Base-by-base conservation (phyloP, 1,284 basidiomycete genomes). In the Rhodotorula sp. region DNA sequence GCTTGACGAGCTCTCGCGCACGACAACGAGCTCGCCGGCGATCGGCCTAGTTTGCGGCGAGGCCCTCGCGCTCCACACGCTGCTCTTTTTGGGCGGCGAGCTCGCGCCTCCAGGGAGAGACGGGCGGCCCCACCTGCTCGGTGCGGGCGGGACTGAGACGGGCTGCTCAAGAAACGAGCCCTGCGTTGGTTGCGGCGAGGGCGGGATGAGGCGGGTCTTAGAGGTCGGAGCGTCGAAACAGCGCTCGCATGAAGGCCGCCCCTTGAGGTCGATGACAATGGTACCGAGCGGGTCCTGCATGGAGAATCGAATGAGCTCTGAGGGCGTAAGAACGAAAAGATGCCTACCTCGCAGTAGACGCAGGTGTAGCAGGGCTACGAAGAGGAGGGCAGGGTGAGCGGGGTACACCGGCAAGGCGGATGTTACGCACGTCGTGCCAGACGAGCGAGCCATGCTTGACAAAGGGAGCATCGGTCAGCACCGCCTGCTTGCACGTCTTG, bases 151-250 rank as follows among this genome's bases (percentile, higher is more conserved):
- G n/a, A 58, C 57, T 2, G 66, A 32, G 25, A 41, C 34, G 27
- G 59, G 60, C 15, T 22, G 3, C 48, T 44, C 36, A 36, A 34
- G 5, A 51, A 61, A 68, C n/a, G 65, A 61, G 21, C n/a, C n/a
- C 41, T 69, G 69, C 0, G 57, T 46, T 8, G 71, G 66, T 32
- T 74, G 72, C 0, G 73, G 72, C 1, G 70, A 70, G 0, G 72
- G 70, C 1, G 66, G 68, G 36, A 74, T 64, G 27, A 67, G 65
- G 25, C 46, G 48, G 3, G 54, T 37, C 44, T 64, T 66, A 70
- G 68, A 72, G 3, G 75, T 68, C 25, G 61, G 67, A 37, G 50
- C 50, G 64, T 76, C 73, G 73, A 76, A 76, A 61, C 75, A 76
- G 13, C 57, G 37, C 51, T 74, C 73, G 68, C 75, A 76, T 1